Evolutionary conservation across 345 rosid genomes (phyloP), one percentile per base, ranked within the genome.

Genomic region (Durio zibethinus): DNA sequence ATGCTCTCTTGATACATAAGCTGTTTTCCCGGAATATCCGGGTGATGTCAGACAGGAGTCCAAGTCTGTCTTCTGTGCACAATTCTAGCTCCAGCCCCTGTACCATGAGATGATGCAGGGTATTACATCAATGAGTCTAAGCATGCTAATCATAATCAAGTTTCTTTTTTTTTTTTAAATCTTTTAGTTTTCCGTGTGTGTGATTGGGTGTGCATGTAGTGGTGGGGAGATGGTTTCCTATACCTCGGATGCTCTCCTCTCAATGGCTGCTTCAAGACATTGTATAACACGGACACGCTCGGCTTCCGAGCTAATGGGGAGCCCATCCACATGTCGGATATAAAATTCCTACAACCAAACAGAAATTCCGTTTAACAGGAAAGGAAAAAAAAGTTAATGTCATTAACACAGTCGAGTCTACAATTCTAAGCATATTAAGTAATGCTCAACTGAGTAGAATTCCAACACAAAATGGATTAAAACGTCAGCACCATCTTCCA

Each of bases 241-340:
- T 87, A 91, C 97, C 91, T 91, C 91, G 3, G 85, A 89, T n/a
- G 86, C 87, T 76, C 97, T 83, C 79, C 97, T 90, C 77, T 90
- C 87, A 69, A 91, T 90, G 61, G 96, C 97, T 33, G 96, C 97
- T 84, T 87, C 90, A 23, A 93, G 91, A 87, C 97, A 93, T 73
- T 89, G 88, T 27, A 83, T 78, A 15, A 93, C 89, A 60, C 97
- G 89, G 31, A 88, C 89, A 84, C 90, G 84, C 80, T 93, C 97
- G 1, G 94, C 94, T 80, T 91, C 95, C 0, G 92, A 91, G 79
- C 90, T 89, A 54, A 93, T 77, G 29, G 95, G 95, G 48, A 82
- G 85, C 27, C 97, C 97, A 84, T 89, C 94, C 0, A 91, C 86
- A 72, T 93, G 97, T 43, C 96, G 87, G 61, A 93, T 88, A 79